Percentiles rank a stretch among this genome's conserved stretches.
phyloP scores from a whole-genome alignment of 2,329 filamentous ascomycete genomes.

The Paracoccidioides lutzii region DNA sequence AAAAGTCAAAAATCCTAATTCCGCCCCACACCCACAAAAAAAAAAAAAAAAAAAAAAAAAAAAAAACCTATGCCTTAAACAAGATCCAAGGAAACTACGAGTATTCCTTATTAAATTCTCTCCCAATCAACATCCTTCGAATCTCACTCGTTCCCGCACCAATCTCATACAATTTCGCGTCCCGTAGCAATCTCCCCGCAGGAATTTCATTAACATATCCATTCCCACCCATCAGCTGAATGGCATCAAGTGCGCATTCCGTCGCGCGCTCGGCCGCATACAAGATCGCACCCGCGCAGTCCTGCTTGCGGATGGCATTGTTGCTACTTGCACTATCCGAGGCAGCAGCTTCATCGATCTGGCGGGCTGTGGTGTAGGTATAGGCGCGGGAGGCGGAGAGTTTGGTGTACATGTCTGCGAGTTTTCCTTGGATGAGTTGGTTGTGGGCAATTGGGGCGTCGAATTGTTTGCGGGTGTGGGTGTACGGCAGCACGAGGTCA shows the following conservation, averaged over 20 bases:
- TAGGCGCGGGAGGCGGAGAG: constrained; percentile 72
- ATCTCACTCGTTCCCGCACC: constrained; percentile 94
- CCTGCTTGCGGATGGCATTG: constrained; percentile 59
- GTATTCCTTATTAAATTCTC: constrained; percentile 78
- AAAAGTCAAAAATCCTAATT: no score
- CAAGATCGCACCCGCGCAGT: constrained; percentile 87
- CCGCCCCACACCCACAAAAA: no score
- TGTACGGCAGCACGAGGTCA: constrained; percentile 76
- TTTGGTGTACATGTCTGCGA: constrained; percentile 97
- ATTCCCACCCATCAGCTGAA: constrained; percentile 82
- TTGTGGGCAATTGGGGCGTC: constrained; percentile 75
- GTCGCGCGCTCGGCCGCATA: constrained; percentile 87
- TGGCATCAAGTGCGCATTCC: constrained; percentile 49
- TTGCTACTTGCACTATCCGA: constrained; percentile 11
- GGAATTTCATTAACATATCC: constrained; percentile 94
- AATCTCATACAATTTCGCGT: constrained; percentile 83
- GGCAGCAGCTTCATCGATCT: constrained; percentile 59
- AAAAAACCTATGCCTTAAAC: not conserved
- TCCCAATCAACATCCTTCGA: constrained; percentile 82
- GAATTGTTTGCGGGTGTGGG: constrained; percentile 83
- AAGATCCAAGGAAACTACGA: not conserved
- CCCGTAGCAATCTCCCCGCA: constrained; percentile 68
- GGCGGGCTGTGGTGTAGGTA: constrained; percentile 69
- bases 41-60: not conserved
- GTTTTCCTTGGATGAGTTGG: constrained; percentile 81